phyloP scores from a whole-genome alignment of 1,284 basidiomycete genomes.

The Ganoderma lingzhi region DNA sequence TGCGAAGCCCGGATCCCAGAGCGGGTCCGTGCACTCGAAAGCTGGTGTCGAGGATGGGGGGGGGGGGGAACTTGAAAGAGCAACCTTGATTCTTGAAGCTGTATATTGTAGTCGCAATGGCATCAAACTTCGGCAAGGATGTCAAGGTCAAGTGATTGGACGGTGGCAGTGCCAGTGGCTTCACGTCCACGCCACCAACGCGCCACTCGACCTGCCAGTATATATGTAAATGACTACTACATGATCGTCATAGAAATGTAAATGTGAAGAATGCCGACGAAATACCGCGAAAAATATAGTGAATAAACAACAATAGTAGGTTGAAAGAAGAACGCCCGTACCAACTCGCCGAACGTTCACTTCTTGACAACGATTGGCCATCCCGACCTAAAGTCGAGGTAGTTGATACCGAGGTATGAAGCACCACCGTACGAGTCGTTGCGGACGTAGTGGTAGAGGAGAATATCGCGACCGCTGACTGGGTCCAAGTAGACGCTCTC shows the following conservation, averaged over 20 bases:
- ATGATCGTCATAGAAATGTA: background rate
- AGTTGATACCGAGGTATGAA: constrained; percentile 20
- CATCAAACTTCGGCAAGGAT: too few relatives aligned
- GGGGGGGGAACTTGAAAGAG: background rate
- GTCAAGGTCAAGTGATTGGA: too few relatives aligned
- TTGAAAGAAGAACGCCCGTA: background rate
- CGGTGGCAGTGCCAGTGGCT: background rate
- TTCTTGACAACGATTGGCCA: constrained; percentile 12
- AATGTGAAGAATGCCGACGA: background rate
- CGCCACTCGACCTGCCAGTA: background rate
- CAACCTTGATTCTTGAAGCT: background rate
- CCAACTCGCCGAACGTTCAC: background rate
- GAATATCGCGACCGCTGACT: constrained; percentile 24
- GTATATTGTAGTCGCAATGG: background rate
- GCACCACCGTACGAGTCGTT: constrained; percentile 8
- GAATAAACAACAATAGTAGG: background rate
- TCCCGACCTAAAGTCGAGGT: constrained; percentile 16
- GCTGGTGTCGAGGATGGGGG: background rate
- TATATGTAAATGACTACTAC: background rate
- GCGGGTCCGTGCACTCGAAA: background rate
- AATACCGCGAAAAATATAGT: background rate
- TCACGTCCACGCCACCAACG: too few relatives aligned
- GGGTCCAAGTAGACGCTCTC: constrained; percentile 23
- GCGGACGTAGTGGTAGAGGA: constrained; percentile 27
- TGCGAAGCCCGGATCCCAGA: background rate